Evolutionary conservation across 2,329 filamentous ascomycete genomes (phyloP), one percentile per base, ranked within the genome.

Genomic region (Diplodia mutila): DNA sequence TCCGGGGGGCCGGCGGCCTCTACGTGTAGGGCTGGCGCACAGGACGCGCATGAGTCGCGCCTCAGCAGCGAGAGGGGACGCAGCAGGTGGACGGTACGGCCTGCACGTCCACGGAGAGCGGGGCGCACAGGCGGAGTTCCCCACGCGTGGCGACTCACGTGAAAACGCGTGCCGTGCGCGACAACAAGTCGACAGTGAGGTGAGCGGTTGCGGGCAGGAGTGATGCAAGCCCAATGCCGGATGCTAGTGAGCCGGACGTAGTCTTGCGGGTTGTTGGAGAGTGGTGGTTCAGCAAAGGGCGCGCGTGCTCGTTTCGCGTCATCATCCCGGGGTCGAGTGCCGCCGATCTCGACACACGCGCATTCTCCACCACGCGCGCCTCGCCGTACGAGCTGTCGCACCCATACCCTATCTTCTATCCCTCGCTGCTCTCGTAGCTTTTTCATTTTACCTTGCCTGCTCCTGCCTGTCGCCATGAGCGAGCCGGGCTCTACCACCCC

Each of bases 401-500:
- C 57, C 21, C 23, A 32, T 25, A 61, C 25, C 37, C 42, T 49
- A 59, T 66, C 65, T 29, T 54, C 53, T 34, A 48, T 42, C 55
- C 65, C 48, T 57, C 37, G 18, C 66, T 29, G 27, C 23, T 21
- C 53, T 61, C 53, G 29, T 32, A 27, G 55, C 37, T 18, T 48
- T 23, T 61, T 25, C 23, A 39, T 25, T 48, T 23, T 29, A 25
- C 46, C 55, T 52, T 59, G 46, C 39, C 25, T 65, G 23, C 59
- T 54, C 34, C 55, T 23, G 63, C 63, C 32, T 37, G n/a, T 32
- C 42, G 67, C 67, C 18, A 69, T 69, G 68, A 68, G 51, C 57
- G 67, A 69, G 55, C 39, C 68, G 18, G 37, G 42, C 27, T 72
- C 75, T 34, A 75, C 75, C 52, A 61, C 57, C 69, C 72, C 39